Evolutionary conservation across 495 filamentous ascomycete species (phyloP), one percentile per base, ranked within the genome.

Genomic region (Glarea lozoyensis): DNA sequence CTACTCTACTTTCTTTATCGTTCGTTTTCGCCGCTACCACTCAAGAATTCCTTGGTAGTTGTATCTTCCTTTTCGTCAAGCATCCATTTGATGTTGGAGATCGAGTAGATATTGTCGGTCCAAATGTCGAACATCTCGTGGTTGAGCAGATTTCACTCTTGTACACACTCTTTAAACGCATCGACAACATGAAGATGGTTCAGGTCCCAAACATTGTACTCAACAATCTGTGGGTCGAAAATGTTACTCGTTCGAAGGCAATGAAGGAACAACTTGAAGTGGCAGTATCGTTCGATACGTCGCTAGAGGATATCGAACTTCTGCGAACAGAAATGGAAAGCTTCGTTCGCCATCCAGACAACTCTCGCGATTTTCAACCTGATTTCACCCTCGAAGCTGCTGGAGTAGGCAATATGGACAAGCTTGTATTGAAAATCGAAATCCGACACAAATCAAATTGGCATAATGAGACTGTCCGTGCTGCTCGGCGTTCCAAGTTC

Each of bases 41-140:
- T 0, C 90, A 97, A 62, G 92, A 98, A 62, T 80, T 98, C 40
- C 73, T 97, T 10, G 90, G 88, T 35, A 93, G 86, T 13, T 96
- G 90, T 66, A 93, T 98, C 60, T 98, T 98, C 68, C 70, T 98
- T 4, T 97, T 98, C 57, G 86, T 96, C 71, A 98, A 98, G 64
- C 92, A 95, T 54, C 88, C 70, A 12, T 75, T 70, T 43, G 92
- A 98, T 59, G 86, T 96, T 18, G 87, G 92, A 30, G 92, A 98
- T 57, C 85, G 92, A 16, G 83, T 97, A 24, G 88, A 96, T 53
- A 81, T 98, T 50, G 66, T 66, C 15, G 70, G 70, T n/a, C 57
- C 69, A 16, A 60, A 64, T 42, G 64, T 72, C 42, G 75, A 85
- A 53, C 75, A 82, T 53, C 75, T 92, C 42, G 65, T 83, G 6